A percentile compares a stretch with the other conserved stretches of the same genome.
Evolutionary conservation across 2,329 filamentous ascomycete genomes (phyloP).

Genomic region (Penicillium sp.): DNA sequence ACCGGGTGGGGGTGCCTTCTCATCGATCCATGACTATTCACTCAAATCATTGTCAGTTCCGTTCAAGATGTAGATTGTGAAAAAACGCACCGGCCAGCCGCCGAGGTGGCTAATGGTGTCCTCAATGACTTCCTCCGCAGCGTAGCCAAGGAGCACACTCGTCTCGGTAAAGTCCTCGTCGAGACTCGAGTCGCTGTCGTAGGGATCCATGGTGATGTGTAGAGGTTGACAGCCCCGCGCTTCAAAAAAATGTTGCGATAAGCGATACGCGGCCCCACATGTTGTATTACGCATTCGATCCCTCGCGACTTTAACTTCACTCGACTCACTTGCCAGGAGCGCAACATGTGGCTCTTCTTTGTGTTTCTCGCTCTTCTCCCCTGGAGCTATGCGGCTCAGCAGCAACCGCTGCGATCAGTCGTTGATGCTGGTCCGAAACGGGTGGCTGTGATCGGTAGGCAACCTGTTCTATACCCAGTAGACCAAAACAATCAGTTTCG

Average conservation of each 20-base stretch:
- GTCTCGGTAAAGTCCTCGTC: conserved; percentile 58
- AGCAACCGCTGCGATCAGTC: conserved; percentile 20
- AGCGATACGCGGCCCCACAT: conserved; percentile 20
- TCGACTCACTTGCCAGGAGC: neutral
- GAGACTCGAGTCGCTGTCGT: conserved; percentile 75
- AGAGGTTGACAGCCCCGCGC: conserved; percentile 12
- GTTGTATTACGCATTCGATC: conserved; percentile 7
- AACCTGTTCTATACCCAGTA: neutral
- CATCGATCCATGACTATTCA: conserved; percentile 74
- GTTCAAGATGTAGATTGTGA: neutral
- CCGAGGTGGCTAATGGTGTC: conserved; percentile 85
- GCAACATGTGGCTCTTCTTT: conserved; percentile 10
- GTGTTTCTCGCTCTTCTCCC: conserved; percentile 11
- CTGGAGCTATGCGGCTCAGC: conserved; percentile 18
- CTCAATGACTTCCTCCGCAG: conserved; percentile 68
- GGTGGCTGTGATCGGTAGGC: conserved; percentile 35
- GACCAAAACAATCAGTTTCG: neutral
- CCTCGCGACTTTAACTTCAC: conserved; percentile 5
- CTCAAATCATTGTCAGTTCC: conserved; percentile 13
- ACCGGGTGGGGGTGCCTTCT: conserved; percentile 64
- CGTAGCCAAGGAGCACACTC: conserved; percentile 84
- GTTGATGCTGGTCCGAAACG: conserved; percentile 22
- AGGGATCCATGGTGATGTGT: conserved; percentile 57
- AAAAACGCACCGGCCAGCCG: conserved; percentile 66
- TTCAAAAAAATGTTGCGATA: conserved; percentile 23